Conservation (phyloP, 2,329 filamentous ascomycete genomes). For the Plenodomus tracheiphilus region DNA sequence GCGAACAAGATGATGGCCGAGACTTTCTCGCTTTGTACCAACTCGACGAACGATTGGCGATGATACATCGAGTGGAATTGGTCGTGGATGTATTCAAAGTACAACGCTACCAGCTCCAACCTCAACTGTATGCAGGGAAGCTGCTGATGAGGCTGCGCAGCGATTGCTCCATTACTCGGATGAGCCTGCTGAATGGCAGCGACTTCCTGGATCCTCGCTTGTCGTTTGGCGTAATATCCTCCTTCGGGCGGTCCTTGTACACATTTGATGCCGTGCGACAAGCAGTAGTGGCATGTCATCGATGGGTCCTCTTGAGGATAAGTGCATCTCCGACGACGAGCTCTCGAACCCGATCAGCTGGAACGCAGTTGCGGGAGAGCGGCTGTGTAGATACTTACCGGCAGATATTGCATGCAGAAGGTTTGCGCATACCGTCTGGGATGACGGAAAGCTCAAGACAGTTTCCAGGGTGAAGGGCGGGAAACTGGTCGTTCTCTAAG, state of each 20-base stretch:
- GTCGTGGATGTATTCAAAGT: constrained; percentile 32
- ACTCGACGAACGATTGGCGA: constrained; percentile 21
- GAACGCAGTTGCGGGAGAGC: not conserved
- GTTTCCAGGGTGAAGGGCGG: constrained; percentile 14
- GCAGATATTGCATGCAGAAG: constrained; percentile 25
- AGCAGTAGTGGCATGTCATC: constrained; percentile 23
- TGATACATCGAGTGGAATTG: constrained; percentile 31
- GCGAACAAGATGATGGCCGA: constrained; percentile 22
- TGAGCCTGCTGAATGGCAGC: constrained; percentile 8
- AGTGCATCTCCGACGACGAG: constrained; percentile 28
- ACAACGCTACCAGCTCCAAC: constrained; percentile 20
- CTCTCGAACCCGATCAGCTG: constrained; percentile 14
- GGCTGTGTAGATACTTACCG: constrained; percentile 15
- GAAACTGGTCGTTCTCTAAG: constrained; percentile 12
- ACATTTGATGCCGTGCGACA: constrained; percentile 21
- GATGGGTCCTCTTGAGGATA: constrained; percentile 16
- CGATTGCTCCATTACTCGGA: constrained; percentile 3
- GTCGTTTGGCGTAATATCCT: constrained; percentile 28
- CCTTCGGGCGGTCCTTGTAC: constrained; percentile 27
- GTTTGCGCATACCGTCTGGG: constrained; percentile 23
- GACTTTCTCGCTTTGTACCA: constrained; percentile 18
- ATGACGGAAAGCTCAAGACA: constrained; percentile 10
- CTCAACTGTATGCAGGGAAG: constrained; percentile 20
- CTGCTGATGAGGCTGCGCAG: constrained; percentile 4
- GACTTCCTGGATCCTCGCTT: constrained; percentile 16